Evolutionary conservation across 176 grass and related monocot genomes (phyloP).

Genomic region (Panicum miliaceum): DNA sequence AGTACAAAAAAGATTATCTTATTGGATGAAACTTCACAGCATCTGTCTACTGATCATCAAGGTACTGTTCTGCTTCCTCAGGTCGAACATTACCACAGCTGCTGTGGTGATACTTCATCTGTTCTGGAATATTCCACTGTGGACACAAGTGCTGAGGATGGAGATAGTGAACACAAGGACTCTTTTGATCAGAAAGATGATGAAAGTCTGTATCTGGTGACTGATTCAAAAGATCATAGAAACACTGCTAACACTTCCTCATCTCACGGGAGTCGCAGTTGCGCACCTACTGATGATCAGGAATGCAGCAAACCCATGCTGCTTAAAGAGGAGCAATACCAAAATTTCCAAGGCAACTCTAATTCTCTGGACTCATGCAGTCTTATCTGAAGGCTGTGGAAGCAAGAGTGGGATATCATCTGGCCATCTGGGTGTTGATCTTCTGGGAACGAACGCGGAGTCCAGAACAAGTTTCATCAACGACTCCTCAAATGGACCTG

Average conservation of each 20-base stretch:
- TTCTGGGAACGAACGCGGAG: conserved; percentile 26
- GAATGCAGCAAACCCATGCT: not conserved
- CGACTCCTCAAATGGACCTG: not conserved
- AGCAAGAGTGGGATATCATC: not conserved
- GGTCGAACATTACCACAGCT: not conserved
- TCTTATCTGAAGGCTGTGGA: not conserved
- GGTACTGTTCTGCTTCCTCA: not conserved
- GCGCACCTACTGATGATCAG: not conserved
- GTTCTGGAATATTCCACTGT: conserved; percentile 22
- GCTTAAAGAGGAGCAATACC: conserved; percentile 8
- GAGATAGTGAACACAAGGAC: conserved; percentile 17
- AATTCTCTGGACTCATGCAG: conserved; percentile 16
- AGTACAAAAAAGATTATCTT: conserved; percentile 19
- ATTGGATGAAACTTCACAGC: conserved; percentile 27
- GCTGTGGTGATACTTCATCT: conserved; percentile 33
- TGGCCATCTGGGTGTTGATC: conserved; percentile 6
- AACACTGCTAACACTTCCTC: not conserved
- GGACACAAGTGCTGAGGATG: conserved; percentile 8
- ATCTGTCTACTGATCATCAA: conserved; percentile 10
- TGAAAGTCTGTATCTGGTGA: conserved; percentile 13
- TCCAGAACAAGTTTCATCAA: conserved; percentile 48
- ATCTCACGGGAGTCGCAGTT: not conserved
- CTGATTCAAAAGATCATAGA: conserved; percentile 30
- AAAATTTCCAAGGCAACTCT: conserved; percentile 17
- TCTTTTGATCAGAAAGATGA: not conserved